A percentile compares a stretch with the other conserved stretches of the same genome.
Evolutionary conservation across 805 yeast species (phyloP).

Genomic region (Metschnikowia koreensis): DNA sequence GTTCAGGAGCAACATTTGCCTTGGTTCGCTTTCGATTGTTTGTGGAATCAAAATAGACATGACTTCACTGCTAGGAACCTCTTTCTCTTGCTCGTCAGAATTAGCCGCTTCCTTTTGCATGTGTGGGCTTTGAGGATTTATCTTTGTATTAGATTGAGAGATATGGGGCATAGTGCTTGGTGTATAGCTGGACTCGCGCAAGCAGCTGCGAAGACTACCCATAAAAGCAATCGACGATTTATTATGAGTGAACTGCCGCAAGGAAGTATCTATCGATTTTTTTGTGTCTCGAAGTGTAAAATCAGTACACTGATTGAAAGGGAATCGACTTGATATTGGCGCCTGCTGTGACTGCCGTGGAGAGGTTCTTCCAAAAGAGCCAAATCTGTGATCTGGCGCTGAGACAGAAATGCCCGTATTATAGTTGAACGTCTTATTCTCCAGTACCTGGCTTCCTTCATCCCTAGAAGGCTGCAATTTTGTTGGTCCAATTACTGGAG

Average conservation of each 20-base stretch:
- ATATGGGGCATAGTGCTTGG: neutral
- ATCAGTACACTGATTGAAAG: conserved; percentile 15
- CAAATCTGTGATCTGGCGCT: neutral
- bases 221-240: conserved; percentile 2
- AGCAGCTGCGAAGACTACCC: conserved; percentile 3
- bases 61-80: neutral
- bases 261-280: conserved; percentile 9
- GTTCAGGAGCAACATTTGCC: neutral
- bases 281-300: conserved; percentile 9
- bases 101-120: neutral
- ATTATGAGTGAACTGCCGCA: neutral
- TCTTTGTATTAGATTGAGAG: no score
- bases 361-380: neutral
- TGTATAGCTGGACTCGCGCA: neutral
- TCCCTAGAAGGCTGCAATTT: neutral
- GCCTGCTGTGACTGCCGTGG: neutral
- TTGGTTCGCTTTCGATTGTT: neutral
- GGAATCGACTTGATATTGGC: conserved; percentile 5
- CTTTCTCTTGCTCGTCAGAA: neutral
- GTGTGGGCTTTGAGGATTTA: neutral
- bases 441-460: neutral
- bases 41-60: neutral
- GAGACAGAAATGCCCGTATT: no score
- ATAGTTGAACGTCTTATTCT: neutral
- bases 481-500: neutral